Base-by-base conservation (phyloP, 768 basidiomycete species). In the Sporobolomyces pararoseus region DNA sequence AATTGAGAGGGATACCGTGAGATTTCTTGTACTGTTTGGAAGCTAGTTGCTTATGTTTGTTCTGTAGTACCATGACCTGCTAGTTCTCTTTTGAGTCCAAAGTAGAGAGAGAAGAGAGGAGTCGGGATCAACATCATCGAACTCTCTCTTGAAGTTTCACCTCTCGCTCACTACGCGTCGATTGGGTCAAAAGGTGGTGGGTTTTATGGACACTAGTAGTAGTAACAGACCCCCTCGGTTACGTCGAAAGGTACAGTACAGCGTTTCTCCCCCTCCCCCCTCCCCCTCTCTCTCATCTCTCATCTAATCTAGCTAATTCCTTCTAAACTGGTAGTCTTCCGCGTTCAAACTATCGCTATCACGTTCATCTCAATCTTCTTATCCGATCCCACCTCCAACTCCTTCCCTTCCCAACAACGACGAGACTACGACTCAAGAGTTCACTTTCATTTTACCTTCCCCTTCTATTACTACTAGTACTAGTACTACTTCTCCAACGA, bases 21-120 rank as follows among this genome's bases (percentile, higher is more conserved):
- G 47, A 31, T 19, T 58, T 50, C 32, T 63, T 42, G 65, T 66
- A 66, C 10, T 39, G 47, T 16, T 46, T 42, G 6, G 37, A 50
- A 0, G 70, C 70, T 13, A 19, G 46, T 23, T n/a, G 17, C 13
- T 35, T 42, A 53, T 71, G 53, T 39, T 58, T 50, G 50, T 63
- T 50, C 47, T 66, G 65, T 5, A 71, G 60, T 19, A 71, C 70
- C 70, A 71, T 71, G n/a, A n/a, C n/a, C n/a, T n/a, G n/a, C n/a
- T n/a, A n/a, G n/a, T n/a, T n/a, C n/a, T n/a, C n/a, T n/a, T n/a
- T n/a, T n/a, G n/a, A n/a, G n/a, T n/a, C n/a, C n/a, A 37, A 2
- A 27, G 27, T 27, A 32, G 44, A n/a, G 46, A 49, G 31, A 31
- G 44, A 60, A 42, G 16, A 6, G 25, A 51, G 29, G 50, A 10